Evolutionary conservation across 2,329 filamentous ascomycete species (phyloP).

Genomic region (Colletotrichum brevisporum): DNA sequence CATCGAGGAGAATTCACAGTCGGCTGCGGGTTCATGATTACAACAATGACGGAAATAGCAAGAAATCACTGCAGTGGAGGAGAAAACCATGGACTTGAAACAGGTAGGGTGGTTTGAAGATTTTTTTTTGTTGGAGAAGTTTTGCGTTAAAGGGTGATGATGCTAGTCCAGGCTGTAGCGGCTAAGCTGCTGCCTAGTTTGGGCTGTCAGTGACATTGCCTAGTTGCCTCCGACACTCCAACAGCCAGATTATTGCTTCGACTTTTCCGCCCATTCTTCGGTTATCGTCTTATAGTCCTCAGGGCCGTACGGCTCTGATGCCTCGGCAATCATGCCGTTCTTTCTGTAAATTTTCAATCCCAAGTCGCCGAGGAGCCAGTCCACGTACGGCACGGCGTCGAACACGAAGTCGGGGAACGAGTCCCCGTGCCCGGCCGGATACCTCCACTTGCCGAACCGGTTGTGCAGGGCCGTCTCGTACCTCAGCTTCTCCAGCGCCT

Average conservation of each 20-base stretch:
- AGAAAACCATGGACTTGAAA: no score
- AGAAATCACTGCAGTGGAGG: no score
- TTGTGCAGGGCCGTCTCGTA: conserved; percentile 74
- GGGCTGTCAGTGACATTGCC: background rate
- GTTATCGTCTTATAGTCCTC: conserved; percentile 70
- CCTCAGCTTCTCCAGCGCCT: conserved; percentile 57
- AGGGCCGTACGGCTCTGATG: conserved; percentile 70
- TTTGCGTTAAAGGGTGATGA: background rate
- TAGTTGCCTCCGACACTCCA: background rate
- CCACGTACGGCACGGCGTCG: conserved; percentile 81
- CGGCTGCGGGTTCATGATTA: background rate
- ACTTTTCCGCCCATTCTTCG: conserved; percentile 61
- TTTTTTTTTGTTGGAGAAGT: background rate
- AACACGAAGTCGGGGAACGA: conserved; percentile 80
- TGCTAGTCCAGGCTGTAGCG: background rate
- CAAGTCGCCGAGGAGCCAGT: conserved; percentile 76
- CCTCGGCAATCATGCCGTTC: conserved; percentile 64
- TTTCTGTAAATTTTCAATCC: conserved; percentile 72
- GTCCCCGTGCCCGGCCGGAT: conserved; percentile 75
- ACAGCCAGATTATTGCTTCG: background rate
- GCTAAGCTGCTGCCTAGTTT: conserved; percentile 23
- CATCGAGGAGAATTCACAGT: conserved; percentile 6
- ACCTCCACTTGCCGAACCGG: conserved; percentile 79
- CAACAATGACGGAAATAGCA: no score
- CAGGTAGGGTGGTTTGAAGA: no score